Evolutionary conservation across 768 basidiomycete genomes (phyloP).

Genomic region (Dioszegia hungarica): DNA sequence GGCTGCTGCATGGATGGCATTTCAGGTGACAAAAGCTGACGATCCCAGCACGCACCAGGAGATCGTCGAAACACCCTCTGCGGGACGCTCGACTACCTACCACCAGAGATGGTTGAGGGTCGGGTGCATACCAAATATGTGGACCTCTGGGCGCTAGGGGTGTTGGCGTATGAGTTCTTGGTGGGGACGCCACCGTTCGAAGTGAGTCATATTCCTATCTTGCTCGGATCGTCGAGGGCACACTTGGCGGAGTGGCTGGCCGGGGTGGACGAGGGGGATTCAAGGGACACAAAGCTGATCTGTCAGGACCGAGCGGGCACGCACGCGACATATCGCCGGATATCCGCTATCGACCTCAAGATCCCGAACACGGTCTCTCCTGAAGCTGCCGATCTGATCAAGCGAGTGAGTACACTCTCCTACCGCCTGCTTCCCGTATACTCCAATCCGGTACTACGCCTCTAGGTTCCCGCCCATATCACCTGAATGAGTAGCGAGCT

Average conservation of each 20-base stretch:
- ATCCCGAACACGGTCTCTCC: constrained; percentile 60
- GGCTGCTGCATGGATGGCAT: not conserved
- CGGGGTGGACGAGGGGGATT: too few species aligned
- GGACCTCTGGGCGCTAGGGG: constrained; percentile 94
- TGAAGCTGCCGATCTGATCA: constrained; percentile 66
- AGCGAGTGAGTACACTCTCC: constrained; percentile 53
- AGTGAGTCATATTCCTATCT: constrained; percentile 24
- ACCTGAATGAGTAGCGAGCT: too few species aligned
- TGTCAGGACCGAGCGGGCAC: constrained; percentile 26
- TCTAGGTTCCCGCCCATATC: too few species aligned
- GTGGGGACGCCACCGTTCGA: constrained; percentile 82
- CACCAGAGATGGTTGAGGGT: constrained; percentile 97
- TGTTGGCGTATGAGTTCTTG: constrained; percentile 93
- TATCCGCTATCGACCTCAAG: constrained; percentile 59
- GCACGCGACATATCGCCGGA: constrained; percentile 77
- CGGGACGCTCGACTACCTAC: constrained; percentile 92
- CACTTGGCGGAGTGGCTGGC: too few species aligned
- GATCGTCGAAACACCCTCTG: constrained; percentile 82
- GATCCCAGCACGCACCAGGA: constrained; percentile 68
- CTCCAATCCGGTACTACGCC: too few species aligned
- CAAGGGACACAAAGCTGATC: too few species aligned
- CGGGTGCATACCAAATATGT: constrained; percentile 84
- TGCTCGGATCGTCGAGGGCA: too few species aligned
- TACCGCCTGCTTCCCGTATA: too few species aligned
- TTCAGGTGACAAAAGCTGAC: not conserved